A percentile compares a stretch with the other conserved stretches of the same genome.
Evolutionary conservation across 805 yeast genomes (phyloP).

Genomic region (Nakazawaea siamensis): DNA sequence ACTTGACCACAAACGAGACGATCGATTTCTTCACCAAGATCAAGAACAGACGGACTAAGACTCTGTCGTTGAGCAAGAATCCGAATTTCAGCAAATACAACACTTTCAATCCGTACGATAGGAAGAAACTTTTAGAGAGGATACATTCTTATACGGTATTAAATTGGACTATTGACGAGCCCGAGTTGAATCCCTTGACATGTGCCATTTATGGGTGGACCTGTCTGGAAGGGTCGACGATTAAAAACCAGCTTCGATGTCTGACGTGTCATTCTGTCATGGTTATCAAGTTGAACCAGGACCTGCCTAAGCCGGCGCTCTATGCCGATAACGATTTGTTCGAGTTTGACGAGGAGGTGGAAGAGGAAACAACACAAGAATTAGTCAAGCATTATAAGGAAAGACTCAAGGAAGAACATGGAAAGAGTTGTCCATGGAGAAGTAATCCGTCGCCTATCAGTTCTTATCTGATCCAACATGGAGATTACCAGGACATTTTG

Average conservation of each 20-base stretch:
- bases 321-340: conserved; percentile 1
- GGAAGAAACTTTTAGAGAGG: conserved; percentile 27
- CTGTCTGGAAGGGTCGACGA: conserved; percentile 21
- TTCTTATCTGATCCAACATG: conserved; percentile 12
- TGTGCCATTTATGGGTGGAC: conserved; percentile 50
- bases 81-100: conserved; percentile 6
- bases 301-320: conserved; percentile 4
- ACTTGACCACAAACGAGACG: conserved; percentile 6
- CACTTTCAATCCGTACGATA: conserved; percentile 30
- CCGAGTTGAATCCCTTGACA: conserved; percentile 32
- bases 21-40: conserved; percentile 9
- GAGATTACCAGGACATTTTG: conserved; percentile 5
- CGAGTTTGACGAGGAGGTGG: conserved; percentile 12
- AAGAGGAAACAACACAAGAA: conserved; percentile 11
- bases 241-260: conserved; percentile 26
- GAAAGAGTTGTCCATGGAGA: conserved; percentile 17
- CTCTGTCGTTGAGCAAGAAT: conserved; percentile 1
- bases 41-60: conserved; percentile 5
- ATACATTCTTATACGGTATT: conserved; percentile 33
- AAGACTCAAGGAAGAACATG: conserved; percentile 10
- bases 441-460: conserved; percentile 14
- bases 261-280: conserved; percentile 23
- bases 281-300: conserved; percentile 18
- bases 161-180: conserved; percentile 35
- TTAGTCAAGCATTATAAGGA: conserved; percentile 1